A percentile compares a stretch with the other conserved stretches of the same genome.
Evolutionary conservation across 495 filamentous ascomycete genomes (phyloP).

Genomic region (Aspergillus ostianus): DNA sequence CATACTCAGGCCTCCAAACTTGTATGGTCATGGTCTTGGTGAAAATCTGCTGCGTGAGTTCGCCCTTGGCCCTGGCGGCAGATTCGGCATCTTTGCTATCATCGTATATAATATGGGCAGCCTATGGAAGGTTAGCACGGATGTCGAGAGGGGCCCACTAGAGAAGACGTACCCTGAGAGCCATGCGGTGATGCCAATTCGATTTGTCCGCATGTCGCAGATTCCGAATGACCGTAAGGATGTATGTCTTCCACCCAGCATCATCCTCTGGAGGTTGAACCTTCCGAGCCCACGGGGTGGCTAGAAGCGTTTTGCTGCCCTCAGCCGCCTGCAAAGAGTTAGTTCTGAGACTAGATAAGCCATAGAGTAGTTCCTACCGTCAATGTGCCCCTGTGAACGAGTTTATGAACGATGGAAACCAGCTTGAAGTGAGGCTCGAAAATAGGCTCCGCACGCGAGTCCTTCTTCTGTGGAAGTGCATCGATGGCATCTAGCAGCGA

Average conservation of each 20-base stretch:
- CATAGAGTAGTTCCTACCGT: conserved; percentile 24
- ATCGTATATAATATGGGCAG: conserved; percentile 74
- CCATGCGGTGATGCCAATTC: conserved; percentile 97
- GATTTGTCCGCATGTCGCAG: conserved; percentile 86
- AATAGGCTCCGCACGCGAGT: conserved; percentile 76
- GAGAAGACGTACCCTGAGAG: conserved; percentile 54
- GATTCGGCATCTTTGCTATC: conserved; percentile 42
- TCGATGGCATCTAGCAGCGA: conserved; percentile 74
- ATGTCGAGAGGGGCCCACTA: neutral
- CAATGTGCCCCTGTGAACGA: conserved; percentile 51
- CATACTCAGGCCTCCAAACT: conserved; percentile 93
- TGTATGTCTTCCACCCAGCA: conserved; percentile 72
- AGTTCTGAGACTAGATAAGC: conserved; percentile 10
- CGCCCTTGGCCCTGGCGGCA: conserved; percentile 65
- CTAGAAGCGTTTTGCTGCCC: conserved; percentile 53
- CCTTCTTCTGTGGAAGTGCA: conserved; percentile 74
- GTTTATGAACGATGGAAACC: conserved; percentile 79
- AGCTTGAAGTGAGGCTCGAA: conserved; percentile 97
- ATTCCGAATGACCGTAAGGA: conserved; percentile 67
- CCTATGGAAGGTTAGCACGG: conserved; percentile 32
- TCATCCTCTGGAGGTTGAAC: conserved; percentile 46
- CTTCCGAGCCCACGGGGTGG: conserved; percentile 56
- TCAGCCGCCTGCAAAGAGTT: conserved; percentile 37
- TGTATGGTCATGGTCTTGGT: conserved; percentile 93
- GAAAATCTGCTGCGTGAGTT: conserved; percentile 83